Evolutionary conservation across 1,284 basidiomycete genomes (phyloP).

Genomic region (Coniferiporia weirii): DNA sequence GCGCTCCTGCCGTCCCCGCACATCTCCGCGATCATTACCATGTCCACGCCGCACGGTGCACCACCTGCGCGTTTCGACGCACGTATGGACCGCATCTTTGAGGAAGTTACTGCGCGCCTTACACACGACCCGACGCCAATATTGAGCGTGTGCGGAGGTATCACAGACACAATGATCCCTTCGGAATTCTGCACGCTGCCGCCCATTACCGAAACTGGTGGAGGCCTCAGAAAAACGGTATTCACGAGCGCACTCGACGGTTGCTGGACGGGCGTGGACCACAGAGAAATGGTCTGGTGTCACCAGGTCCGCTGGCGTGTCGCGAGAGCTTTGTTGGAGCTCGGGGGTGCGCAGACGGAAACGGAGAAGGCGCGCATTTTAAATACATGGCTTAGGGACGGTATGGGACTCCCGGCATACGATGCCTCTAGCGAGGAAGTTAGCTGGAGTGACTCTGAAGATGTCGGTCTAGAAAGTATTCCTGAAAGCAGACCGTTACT

Average conservation of each 20-base stretch:
- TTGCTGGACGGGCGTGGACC: conserved; percentile 93
- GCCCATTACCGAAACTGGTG: conserved; percentile 10
- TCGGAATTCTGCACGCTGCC: conserved; percentile 83
- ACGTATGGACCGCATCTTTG: conserved; percentile 74
- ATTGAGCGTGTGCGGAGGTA: conserved; percentile 87
- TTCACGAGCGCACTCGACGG: conserved; percentile 87
- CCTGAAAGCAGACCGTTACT: conserved; percentile 33
- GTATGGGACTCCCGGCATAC: conserved; percentile 30
- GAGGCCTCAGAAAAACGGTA: conserved; percentile 59
- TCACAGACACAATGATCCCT: conserved; percentile 88
- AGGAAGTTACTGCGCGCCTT: conserved; percentile 34
- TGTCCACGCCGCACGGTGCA: conserved; percentile 89
- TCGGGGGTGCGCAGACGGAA: conserved; percentile 37
- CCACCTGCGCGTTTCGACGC: conserved; percentile 87
- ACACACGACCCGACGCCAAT: conserved; percentile 53
- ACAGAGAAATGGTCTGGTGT: conserved; percentile 98
- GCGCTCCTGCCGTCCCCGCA: conserved; percentile 55
- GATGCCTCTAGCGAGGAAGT: conserved; percentile 1
- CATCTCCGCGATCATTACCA: conserved; percentile 83
- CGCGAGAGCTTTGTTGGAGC: conserved; percentile 72
- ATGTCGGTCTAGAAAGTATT: conserved; percentile 20
- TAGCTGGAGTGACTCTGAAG: neutral
- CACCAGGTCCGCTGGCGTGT: conserved; percentile 91
- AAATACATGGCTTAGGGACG: conserved; percentile 63
- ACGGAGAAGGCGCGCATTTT: conserved; percentile 33